Percentiles rank a stretch among this genome's conserved stretches.
These are phyloP conservation scores for Striga asiatica DNA, from an alignment of 257 asterid species.

Conservation along the genomic window DNA sequence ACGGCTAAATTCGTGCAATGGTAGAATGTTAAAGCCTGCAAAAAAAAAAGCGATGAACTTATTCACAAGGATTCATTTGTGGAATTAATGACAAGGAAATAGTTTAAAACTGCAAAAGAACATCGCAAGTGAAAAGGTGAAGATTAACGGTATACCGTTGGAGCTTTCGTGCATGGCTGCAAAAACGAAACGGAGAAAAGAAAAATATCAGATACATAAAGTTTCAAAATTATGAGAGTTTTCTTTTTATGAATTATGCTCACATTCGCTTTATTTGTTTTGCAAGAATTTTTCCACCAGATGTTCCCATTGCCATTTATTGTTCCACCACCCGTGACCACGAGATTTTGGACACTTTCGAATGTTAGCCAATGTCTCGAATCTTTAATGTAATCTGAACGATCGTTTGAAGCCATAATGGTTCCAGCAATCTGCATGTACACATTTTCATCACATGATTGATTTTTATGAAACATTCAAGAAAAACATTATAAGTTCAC, in stretches of 20 bases:
- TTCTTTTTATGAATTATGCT: neutral
- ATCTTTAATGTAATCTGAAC: slow-evolving; percentile 36
- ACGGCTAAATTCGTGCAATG: slow-evolving; percentile 45
- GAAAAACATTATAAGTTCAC: no score
- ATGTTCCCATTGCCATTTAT: slow-evolving; percentile 63
- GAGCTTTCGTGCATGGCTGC: slow-evolving; percentile 82
- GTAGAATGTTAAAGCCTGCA: slow-evolving; percentile 65
- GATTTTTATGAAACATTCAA: no score
- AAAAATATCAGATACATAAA: neutral
- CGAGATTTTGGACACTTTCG: slow-evolving; percentile 31
- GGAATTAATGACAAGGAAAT: neutral
- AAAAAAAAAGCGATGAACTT: no score
- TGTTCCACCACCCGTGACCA: slow-evolving; percentile 65
- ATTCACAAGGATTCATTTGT: no score
- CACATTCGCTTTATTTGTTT: slow-evolving; percentile 34
- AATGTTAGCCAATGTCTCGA: slow-evolving; percentile 51
- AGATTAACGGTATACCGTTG: slow-evolving; percentile 52
- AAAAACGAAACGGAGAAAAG: neutral
- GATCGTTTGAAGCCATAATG: slow-evolving; percentile 38
- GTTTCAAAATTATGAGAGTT: neutral
- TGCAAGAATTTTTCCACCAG: slow-evolving; percentile 94
- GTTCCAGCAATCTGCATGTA: slow-evolving; percentile 46
- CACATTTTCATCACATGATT: neutral
- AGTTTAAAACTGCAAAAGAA: neutral
- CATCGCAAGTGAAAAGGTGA: no score